Evolutionary conservation across 441 rosid species (phyloP), one percentile per base, ranked within the genome.

Genomic region (Raphanus hybrid): DNA sequence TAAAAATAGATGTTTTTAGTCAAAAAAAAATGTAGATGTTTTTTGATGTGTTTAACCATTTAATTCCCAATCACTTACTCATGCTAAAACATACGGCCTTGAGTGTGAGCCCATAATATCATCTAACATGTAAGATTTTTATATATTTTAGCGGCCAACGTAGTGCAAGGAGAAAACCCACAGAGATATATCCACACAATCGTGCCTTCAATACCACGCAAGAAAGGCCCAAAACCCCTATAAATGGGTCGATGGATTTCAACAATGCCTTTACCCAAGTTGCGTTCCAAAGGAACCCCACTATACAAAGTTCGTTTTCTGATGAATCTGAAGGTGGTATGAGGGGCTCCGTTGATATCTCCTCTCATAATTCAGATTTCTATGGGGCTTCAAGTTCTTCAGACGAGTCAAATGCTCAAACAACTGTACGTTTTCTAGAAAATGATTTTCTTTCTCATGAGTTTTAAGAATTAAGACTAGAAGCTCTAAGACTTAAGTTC

Each of bases 341-440:
- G 52, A 12, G 16, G 7, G 84, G 78, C 62, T 82, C 88, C n/a
- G 5, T 86, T 43, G 93, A 91, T 66, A 5, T 87, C 8, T 60
- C 77, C 6, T 35, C 64, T 61, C 82, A 75, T 4, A 70, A 66
- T 76, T 32, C 55, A 6, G 94, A 91, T 64, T 67, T 73, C 12
- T 71, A 77, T 18, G 4, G 62, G 23, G 62, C 76, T 11, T 61
- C 86, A 1, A 32, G 27, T 69, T 84, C 84, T 39, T 72, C 83
- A 10, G 39, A 57, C 10, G 78, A 74, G 14, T 26, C 82, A 3
- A 3, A 82, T 16, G 48, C 75, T 2, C 75, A 72, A 27, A 6
- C 68, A 29, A 72, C 68, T 16, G 75, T 72, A 72, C 10, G 27
- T 69, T 18, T 11, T 82, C 20, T 26, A 39, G 11, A 57, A 20